Conservation (phyloP, 2,329 filamentous ascomycete species). For the Scedosporium dehoogii region DNA sequence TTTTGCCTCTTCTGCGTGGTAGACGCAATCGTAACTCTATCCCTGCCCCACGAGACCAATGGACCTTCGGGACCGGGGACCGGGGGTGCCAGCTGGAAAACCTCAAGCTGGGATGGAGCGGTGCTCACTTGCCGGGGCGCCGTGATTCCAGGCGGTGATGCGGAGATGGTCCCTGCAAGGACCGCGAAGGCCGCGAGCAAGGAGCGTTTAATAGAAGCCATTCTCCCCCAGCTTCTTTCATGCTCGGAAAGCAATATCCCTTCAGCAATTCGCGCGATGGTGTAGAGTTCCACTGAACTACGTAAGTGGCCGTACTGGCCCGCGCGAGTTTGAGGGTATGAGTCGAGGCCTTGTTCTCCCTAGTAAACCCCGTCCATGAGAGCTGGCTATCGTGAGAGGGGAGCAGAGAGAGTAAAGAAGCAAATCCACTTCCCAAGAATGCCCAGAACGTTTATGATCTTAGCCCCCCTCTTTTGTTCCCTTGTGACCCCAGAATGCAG, state of each 20-base stretch:
- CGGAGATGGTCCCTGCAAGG: background rate
- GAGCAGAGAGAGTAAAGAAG: background rate
- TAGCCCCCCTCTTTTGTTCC: background rate
- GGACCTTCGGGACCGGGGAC: slow-evolving; percentile 40
- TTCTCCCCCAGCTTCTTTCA: background rate
- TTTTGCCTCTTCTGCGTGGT: background rate
- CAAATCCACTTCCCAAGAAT: background rate
- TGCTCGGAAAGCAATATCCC: no score
- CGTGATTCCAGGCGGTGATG: background rate
- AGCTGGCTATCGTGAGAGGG: background rate
- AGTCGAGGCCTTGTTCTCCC: background rate
- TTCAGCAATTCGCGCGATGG: no score
- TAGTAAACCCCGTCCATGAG: background rate
- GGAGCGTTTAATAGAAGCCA: background rate
- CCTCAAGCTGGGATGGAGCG: slow-evolving; percentile 31
- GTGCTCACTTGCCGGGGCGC: background rate
- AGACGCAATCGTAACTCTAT: background rate
- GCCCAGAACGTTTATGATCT: background rate
- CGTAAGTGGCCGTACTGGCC: background rate
- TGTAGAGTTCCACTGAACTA: no score
- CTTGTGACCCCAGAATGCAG: background rate
- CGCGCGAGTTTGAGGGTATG: background rate
- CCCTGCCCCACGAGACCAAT: slow-evolving; percentile 13
- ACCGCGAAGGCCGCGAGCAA: background rate
- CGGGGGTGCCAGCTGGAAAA: slow-evolving; percentile 61